Percentiles rank a stretch among this genome's conserved stretches.
Evolutionary conservation across 208 protist species (phyloP).

Genomic region (Acanthamoeba castellanii): DNA sequence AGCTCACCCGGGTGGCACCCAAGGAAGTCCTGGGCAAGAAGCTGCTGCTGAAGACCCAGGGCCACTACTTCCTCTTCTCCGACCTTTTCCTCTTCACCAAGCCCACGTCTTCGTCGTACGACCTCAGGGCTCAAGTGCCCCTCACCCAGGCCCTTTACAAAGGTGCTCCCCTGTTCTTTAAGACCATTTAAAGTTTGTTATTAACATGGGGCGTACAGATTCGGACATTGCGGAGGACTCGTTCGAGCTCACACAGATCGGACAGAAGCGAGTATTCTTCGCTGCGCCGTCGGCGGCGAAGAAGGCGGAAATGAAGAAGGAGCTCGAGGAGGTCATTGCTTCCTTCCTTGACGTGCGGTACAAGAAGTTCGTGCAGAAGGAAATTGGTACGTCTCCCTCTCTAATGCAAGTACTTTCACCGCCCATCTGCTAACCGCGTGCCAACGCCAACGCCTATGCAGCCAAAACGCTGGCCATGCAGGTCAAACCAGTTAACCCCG

Average conservation of each 20-base stretch:
- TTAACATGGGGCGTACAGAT: neutral
- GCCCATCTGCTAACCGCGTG: neutral
- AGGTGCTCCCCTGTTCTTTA: neutral
- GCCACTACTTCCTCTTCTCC: conserved; percentile 63
- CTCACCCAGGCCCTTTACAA: conserved; percentile 55
- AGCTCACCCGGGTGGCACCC: conserved; percentile 7
- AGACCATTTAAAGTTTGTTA: neutral
- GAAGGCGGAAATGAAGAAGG: conserved; percentile 56
- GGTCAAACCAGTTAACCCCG: conserved; percentile 4
- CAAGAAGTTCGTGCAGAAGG: conserved; percentile 64
- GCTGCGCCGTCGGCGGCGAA: conserved; percentile 24
- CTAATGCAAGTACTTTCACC: neutral
- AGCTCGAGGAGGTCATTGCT: conserved; percentile 41
- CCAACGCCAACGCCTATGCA: neutral
- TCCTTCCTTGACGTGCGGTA: conserved; percentile 9
- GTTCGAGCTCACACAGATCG: conserved; percentile 50
- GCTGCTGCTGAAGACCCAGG: conserved; percentile 12
- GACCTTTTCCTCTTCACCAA: conserved; percentile 52
- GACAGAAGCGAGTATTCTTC: conserved; percentile 53
- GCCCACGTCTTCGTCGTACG: conserved; percentile 16
- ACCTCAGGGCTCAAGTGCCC: conserved; percentile 38
- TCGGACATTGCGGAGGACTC: conserved; percentile 42
- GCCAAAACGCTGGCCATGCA: conserved; percentile 37
- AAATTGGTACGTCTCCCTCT: neutral
- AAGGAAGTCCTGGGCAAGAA: conserved; percentile 64